phyloP scores from a whole-genome alignment of 2,329 filamentous ascomycete species.

The Phyllosticta ampelicida region DNA sequence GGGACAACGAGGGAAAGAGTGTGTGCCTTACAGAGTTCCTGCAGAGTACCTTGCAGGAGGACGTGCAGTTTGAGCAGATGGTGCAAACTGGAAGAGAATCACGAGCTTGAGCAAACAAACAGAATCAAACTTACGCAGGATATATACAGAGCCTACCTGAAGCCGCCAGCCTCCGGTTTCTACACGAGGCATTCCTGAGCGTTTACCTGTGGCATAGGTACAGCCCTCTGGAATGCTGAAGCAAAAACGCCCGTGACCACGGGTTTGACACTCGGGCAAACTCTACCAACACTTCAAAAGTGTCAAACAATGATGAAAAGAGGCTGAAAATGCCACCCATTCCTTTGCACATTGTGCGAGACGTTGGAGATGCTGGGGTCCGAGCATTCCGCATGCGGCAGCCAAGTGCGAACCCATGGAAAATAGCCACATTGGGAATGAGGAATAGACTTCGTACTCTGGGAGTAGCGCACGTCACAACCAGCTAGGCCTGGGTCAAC shows the following conservation, averaged over 20 bases:
- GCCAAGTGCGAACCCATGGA: background rate
- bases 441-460: background rate
- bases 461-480: background rate
- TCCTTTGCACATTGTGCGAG: conserved; percentile 7
- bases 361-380: background rate
- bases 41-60: conserved; percentile 13
- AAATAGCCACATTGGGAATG: conserved; percentile 6
- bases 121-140: conserved; percentile 24
- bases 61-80: conserved; percentile 17
- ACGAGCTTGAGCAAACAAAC: conserved; percentile 22
- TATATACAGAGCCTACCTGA: conserved; percentile 24
- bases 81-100: conserved; percentile 17
- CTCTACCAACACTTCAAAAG: conserved; percentile 16
- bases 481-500: background rate
- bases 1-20: conserved; percentile 11
- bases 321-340: conserved; percentile 9
- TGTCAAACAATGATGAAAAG: conserved; percentile 9
- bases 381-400: conserved; percentile 11
- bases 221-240: conserved; percentile 22
- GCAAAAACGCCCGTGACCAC: conserved; percentile 15
- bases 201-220: conserved; percentile 23
- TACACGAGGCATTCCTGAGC: conserved; percentile 20
- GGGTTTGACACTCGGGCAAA: conserved; percentile 18
- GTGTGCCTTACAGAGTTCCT: conserved; percentile 11
- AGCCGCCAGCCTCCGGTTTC: conserved; percentile 24